Evolutionary conservation across 441 rosid species (phyloP).

Genomic region (Biscutella auriculata): DNA sequence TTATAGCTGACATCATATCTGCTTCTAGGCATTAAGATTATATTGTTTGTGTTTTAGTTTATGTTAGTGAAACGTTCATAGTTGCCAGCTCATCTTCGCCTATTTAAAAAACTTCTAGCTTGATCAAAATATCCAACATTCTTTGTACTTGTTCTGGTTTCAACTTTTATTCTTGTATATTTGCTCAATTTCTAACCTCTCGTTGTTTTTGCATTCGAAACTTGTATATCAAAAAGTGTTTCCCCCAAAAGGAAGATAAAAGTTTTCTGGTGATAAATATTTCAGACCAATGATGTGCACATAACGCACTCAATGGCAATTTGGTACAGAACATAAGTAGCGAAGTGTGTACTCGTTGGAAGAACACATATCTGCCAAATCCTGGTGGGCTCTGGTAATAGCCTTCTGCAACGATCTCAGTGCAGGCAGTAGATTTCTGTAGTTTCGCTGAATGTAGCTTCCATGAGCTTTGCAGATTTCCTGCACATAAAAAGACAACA

Average conservation of each 20-base stretch:
- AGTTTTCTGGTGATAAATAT: not conserved
- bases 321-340: constrained; percentile 54
- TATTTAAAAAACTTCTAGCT: not conserved
- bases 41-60: constrained; percentile 8
- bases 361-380: constrained; percentile 81
- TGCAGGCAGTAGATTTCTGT: constrained; percentile 70
- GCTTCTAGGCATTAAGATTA: constrained; percentile 8
- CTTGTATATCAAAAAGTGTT: not conserved
- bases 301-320: constrained; percentile 11
- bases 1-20: constrained; percentile 11
- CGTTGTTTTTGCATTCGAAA: not conserved
- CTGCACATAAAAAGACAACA: constrained; percentile 29
- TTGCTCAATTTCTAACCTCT: not conserved
- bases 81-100: not conserved
- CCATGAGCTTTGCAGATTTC: constrained; percentile 83
- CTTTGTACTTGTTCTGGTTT: not conserved
- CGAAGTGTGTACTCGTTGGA: constrained; percentile 81
- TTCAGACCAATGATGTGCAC: not conserved
- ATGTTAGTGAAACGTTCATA: constrained; percentile 10
- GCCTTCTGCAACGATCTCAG: constrained; percentile 79
- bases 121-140: not conserved
- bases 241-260: not conserved
- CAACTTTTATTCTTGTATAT: not conserved
- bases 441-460: constrained; percentile 61
- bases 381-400: constrained; percentile 76